Evolutionary conservation across 1,284 basidiomycete genomes (phyloP).

Genomic region (Kalmanozyma brasiliensis): DNA sequence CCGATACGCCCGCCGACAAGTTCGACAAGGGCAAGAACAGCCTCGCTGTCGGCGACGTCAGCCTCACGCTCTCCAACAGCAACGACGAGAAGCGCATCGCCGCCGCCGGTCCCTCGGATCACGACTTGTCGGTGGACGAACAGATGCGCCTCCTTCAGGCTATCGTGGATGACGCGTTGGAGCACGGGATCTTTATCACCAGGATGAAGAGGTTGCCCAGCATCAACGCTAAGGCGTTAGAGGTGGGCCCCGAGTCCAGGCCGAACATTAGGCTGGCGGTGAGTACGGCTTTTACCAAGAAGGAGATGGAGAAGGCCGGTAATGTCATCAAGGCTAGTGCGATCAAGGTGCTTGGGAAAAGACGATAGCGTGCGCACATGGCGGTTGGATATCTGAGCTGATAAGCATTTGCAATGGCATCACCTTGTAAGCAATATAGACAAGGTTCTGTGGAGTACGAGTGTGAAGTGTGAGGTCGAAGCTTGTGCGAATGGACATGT

Average conservation of each 20-base stretch:
- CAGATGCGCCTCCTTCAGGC: conserved; percentile 57
- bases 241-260: conserved; percentile 67
- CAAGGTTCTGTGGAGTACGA: too few relatives aligned
- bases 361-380: conserved; percentile 24
- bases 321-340: conserved; percentile 79
- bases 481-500: too few relatives aligned
- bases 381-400: too few relatives aligned
- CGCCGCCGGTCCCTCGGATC: conserved; percentile 18
- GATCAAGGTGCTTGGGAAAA: conserved; percentile 74
- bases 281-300: conserved; percentile 80
- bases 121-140: conserved; percentile 54
- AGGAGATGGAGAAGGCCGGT: conserved; percentile 90
- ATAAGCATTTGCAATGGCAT: too few relatives aligned
- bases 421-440: too few relatives aligned
- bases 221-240: conserved; percentile 56
- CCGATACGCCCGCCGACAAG: conserved; percentile 53
- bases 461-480: neutral
- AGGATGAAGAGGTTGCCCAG: conserved; percentile 54
- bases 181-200: conserved; percentile 58
- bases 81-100: conserved; percentile 30
- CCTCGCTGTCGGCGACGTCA: conserved; percentile 41
- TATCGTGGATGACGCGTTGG: conserved; percentile 60
- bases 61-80: conserved; percentile 29
- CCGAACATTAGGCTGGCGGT: conserved; percentile 90
- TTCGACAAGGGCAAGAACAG: conserved; percentile 46